Conservation (phyloP, 2,329 filamentous ascomycete species). For the Berkeleyomyces basicola region DNA sequence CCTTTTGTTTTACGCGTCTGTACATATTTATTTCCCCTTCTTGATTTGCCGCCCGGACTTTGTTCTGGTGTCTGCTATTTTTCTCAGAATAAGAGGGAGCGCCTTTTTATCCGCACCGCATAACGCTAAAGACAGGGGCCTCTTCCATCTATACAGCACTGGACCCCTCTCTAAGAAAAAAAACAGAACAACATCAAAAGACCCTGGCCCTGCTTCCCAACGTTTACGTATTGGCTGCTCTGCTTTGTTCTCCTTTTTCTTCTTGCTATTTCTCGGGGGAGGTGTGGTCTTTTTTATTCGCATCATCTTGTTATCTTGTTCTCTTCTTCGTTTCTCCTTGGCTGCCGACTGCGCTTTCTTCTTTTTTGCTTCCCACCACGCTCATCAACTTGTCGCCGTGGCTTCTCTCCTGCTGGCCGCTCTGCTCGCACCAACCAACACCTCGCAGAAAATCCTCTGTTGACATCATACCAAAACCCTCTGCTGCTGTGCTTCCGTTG, state of each 20-base stretch:
- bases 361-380: background rate
- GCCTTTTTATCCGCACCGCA: background rate
- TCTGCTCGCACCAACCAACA: background rate
- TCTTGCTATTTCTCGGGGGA: background rate
- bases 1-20: background rate
- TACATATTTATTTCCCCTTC: background rate
- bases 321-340: background rate
- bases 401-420: background rate
- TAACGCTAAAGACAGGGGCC: background rate
- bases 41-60: background rate
- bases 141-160: background rate
- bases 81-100: background rate
- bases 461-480: background rate
- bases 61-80: background rate
- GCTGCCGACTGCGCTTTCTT: background rate
- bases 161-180: background rate
- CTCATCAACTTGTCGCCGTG: background rate
- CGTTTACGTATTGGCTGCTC: background rate
- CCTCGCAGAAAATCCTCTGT: background rate
- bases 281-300: background rate
- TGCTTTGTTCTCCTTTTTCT: background rate
- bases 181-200: constrained; percentile 4
- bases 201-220: constrained; percentile 1
- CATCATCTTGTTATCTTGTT: background rate
- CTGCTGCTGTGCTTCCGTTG: background rate